Evolutionary conservation across 2,329 filamentous ascomycete genomes (phyloP).

Genomic region (Teratosphaeria zuluensis): DNA sequence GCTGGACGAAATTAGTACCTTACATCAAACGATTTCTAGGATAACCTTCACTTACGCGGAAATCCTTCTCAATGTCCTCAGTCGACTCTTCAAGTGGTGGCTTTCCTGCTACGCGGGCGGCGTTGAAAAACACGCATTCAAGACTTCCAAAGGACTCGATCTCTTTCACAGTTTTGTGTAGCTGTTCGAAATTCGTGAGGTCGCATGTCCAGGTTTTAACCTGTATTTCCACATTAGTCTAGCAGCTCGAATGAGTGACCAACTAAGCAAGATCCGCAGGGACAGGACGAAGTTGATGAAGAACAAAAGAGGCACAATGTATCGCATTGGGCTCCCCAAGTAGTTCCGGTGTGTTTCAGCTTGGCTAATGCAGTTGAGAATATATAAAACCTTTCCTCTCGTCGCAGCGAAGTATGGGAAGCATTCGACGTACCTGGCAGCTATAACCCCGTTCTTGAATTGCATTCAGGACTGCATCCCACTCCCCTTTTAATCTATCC

Average conservation of each 20-base stretch:
- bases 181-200: constrained; percentile 30
- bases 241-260: too few species aligned
- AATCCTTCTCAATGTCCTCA: constrained; percentile 40
- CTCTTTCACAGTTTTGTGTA: constrained; percentile 32
- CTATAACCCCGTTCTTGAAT: constrained; percentile 23
- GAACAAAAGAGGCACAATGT: too few species aligned
- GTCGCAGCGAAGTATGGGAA: not conserved
- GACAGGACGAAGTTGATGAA: too few species aligned
- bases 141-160: constrained; percentile 35
- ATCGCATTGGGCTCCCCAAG: too few species aligned
- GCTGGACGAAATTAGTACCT: constrained; percentile 21
- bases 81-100: constrained; percentile 34
- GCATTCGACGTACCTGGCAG: constrained; percentile 12
- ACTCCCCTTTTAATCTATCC: constrained; percentile 29
- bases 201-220: constrained; percentile 39
- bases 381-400: too few species aligned
- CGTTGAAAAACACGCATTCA: constrained; percentile 45
- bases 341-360: too few species aligned
- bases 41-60: constrained; percentile 32
- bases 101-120: constrained; percentile 38
- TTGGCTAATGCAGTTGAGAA: too few species aligned
- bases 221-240: not conserved
- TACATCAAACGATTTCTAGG: not conserved
- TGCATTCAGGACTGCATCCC: constrained; percentile 20
- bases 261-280: too few species aligned